Evolutionary conservation across 768 basidiomycete species (phyloP).

Genomic region (Asterophora parasitica): DNA sequence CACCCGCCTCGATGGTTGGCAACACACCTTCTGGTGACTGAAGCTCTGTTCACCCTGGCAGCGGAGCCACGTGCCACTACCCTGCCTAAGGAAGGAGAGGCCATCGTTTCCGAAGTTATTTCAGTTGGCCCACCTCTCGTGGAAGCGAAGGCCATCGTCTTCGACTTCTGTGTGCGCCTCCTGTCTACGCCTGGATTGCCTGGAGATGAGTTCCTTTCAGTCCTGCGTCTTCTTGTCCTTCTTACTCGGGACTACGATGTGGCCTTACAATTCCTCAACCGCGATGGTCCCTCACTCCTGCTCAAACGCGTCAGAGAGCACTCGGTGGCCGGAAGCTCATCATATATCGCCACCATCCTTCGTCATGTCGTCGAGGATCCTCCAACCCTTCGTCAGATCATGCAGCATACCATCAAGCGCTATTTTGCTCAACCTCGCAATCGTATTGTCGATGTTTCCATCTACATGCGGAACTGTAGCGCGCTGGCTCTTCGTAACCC

Average conservation of each 20-base stretch:
- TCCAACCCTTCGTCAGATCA: constrained; percentile 56
- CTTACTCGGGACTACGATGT: constrained; percentile 69
- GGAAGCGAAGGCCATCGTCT: constrained; percentile 61
- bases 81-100: constrained; percentile 69
- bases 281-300: constrained; percentile 56
- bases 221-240: constrained; percentile 77
- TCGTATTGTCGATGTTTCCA: constrained; percentile 58
- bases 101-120: constrained; percentile 46
- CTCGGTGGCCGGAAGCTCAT: constrained; percentile 65
- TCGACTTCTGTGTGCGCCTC: constrained; percentile 74
- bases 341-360: constrained; percentile 83
- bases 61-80: constrained; percentile 65
- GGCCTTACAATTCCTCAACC: constrained; percentile 64
- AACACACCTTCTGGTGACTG: constrained; percentile 77
- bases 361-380: constrained; percentile 87
- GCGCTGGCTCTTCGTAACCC: constrained; percentile 82
- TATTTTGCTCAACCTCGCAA: constrained; percentile 75
- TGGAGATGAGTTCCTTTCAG: constrained; percentile 78
- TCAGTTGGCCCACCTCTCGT: constrained; percentile 55
- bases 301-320: constrained; percentile 63
- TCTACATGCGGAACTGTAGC: constrained; percentile 72
- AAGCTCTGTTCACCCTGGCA: constrained; percentile 72
- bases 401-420: constrained; percentile 78
- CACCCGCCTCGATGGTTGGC: constrained; percentile 85
- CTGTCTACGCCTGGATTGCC: constrained; percentile 59